A percentile compares a stretch with the other conserved stretches of the same genome.
These are phyloP conservation scores for Hortaea sp. DNA, from an alignment of 2,329 filamentous ascomycete species.

Conservation along the genomic window DNA sequence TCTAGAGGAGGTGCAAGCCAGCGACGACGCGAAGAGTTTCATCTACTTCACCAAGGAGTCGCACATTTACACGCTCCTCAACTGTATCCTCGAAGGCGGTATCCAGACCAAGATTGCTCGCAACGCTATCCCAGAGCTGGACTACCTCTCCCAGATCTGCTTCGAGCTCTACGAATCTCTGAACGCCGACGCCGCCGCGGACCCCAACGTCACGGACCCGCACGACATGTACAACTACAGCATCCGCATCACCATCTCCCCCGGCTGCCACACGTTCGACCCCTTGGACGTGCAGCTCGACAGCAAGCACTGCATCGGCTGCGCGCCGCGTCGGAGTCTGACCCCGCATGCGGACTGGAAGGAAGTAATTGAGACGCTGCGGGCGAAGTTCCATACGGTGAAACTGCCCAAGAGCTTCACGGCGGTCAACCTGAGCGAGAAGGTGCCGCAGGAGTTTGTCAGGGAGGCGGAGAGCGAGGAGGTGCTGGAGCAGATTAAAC, in stretches of 20 bases:
- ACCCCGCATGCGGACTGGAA: conserved; percentile 94
- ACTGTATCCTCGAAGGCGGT: conserved; percentile 94
- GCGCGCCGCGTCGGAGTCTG: conserved; percentile 77
- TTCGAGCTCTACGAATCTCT: conserved; percentile 97
- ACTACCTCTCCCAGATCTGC: conserved; percentile 94
- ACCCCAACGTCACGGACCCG: conserved; percentile 33
- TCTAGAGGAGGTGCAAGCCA: conserved; percentile 92
- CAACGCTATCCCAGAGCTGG: conserved; percentile 89
- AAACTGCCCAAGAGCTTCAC: conserved; percentile 43
- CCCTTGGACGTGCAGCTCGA: conserved; percentile 94
- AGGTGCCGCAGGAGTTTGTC: conserved; percentile 36
- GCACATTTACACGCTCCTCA: conserved; percentile 94
- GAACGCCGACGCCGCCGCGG: conserved; percentile 53
- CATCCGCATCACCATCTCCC: conserved; percentile 91
- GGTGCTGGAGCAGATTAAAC: conserved; percentile 2
- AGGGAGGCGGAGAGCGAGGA: conserved; percentile 7
- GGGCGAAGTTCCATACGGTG: conserved; percentile 82
- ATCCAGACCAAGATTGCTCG: conserved; percentile 95
- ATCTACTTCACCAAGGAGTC: conserved; percentile 99
- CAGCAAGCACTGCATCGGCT: conserved; percentile 91
- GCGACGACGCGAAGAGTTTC: conserved; percentile 86
- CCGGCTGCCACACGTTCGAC: conserved; percentile 93
- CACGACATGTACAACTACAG: conserved; percentile 64
- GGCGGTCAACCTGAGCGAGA: conserved; percentile 41
- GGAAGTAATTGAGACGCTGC: conserved; percentile 86